Percentiles rank a stretch among this genome's conserved stretches.
phyloP scores from a whole-genome alignment of 768 basidiomycete genomes.

The Hygrocybe punicea region DNA sequence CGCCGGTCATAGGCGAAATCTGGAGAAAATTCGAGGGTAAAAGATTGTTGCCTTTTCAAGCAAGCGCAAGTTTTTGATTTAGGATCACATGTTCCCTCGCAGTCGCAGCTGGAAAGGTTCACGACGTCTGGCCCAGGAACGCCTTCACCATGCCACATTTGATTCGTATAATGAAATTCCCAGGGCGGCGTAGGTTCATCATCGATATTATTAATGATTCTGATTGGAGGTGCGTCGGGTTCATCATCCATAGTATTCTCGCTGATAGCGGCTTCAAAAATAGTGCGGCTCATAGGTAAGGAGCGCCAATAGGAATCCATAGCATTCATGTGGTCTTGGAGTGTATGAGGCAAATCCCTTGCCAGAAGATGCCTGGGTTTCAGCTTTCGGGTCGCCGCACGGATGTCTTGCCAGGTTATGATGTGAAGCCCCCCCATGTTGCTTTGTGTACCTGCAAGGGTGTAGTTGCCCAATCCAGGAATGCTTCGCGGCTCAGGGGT shows the following conservation, averaged over 20 bases:
- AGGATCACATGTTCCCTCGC: constrained; percentile 63
- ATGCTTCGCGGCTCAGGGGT: not conserved
- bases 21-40: constrained; percentile 28
- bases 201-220: constrained; percentile 66
- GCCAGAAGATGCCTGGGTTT: constrained; percentile 35
- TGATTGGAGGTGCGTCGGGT: constrained; percentile 63
- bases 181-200: constrained; percentile 68
- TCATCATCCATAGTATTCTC: constrained; percentile 67
- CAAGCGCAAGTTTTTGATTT: constrained; percentile 72
- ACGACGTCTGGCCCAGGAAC: constrained; percentile 64
- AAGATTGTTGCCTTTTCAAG: constrained; percentile 51
- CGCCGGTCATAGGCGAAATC: constrained; percentile 71
- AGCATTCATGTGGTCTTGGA: constrained; percentile 66
- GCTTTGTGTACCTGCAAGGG: constrained; percentile 2
- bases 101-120: constrained; percentile 65
- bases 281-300: constrained; percentile 42
- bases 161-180: constrained; percentile 87
- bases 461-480: constrained; percentile 12
- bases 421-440: constrained; percentile 34
- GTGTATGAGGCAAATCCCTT: constrained; percentile 54
- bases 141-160: constrained; percentile 67
- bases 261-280: constrained; percentile 64
- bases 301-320: constrained; percentile 41
- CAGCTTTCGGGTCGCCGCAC: constrained; percentile 34
- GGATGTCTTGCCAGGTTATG: constrained; percentile 39